Evolutionary conservation across 768 basidiomycete genomes (phyloP).

Genomic region (Obba rivulosa): DNA sequence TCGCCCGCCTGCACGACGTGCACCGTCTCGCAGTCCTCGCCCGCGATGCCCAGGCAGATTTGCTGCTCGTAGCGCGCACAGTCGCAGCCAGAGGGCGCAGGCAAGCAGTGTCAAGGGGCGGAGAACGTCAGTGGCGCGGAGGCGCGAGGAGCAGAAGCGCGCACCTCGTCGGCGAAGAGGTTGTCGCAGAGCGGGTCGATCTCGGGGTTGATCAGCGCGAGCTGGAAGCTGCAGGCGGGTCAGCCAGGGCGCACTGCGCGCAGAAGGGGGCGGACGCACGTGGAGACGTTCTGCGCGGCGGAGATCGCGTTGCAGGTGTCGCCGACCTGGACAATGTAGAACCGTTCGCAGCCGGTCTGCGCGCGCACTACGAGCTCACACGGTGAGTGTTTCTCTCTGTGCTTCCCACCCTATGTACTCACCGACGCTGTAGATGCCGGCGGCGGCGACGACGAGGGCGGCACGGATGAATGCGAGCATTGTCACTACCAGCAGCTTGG

Average conservation of each 20-base stretch:
- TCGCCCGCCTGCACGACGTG: slow-evolving; percentile 45
- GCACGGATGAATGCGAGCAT: background rate
- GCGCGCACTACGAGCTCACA: slow-evolving; percentile 3
- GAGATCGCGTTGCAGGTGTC: slow-evolving; percentile 58
- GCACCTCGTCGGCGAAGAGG: slow-evolving; percentile 46
- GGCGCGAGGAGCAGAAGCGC: background rate
- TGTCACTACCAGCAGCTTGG: too few species aligned
- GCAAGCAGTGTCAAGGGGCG: background rate
- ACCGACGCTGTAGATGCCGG: background rate
- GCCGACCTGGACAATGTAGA: slow-evolving; percentile 42
- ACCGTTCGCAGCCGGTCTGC: slow-evolving; percentile 39
- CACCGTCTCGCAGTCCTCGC: slow-evolving; percentile 52
- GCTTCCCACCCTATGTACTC: too few species aligned
- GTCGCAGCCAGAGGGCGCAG: too few species aligned
- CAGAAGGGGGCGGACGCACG: slow-evolving; percentile 15
- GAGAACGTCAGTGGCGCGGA: background rate
- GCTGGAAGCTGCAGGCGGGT: slow-evolving; percentile 42
- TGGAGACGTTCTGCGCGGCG: slow-evolving; percentile 39
- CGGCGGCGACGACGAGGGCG: background rate
- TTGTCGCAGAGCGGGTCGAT: slow-evolving; percentile 54
- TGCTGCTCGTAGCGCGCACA: slow-evolving; percentile 16
- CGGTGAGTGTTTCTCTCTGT: too few species aligned
- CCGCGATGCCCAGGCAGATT: slow-evolving; percentile 52
- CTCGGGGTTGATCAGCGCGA: slow-evolving; percentile 43
- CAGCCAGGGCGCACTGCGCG: background rate